These are phyloP conservation scores for Paramyrothecium roridum DNA, from an alignment of 2,329 filamentous ascomycete species.

Conservation along the genomic window DNA sequence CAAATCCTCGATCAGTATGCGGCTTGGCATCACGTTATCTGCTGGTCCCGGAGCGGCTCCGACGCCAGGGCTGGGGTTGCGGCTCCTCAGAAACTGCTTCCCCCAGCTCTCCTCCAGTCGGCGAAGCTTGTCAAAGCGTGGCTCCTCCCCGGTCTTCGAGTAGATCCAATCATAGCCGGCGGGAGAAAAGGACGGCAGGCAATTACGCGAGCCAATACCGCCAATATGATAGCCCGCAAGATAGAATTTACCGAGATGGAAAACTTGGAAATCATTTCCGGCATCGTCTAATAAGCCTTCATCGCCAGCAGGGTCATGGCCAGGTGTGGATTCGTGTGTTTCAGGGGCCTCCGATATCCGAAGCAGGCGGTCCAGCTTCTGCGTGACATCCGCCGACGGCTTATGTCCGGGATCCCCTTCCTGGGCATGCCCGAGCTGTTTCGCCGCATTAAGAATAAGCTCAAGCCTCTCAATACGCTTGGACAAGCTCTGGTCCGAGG, in stretches of 20 bases:
- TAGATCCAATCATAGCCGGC: slow-evolving; percentile 7
- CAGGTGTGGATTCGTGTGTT: background rate
- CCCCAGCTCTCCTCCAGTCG: background rate
- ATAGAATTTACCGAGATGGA: background rate
- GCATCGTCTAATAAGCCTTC: background rate
- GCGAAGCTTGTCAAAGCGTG: slow-evolving; percentile 1
- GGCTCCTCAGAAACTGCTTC: slow-evolving; percentile 1
- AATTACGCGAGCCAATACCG: slow-evolving; percentile 8
- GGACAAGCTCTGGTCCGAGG: background rate
- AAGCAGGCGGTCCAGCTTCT: background rate
- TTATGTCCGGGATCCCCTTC: background rate
- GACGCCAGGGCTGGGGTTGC: background rate
- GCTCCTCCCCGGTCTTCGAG: slow-evolving; percentile 4
- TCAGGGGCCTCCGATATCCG: background rate
- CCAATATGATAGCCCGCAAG: slow-evolving; percentile 3
- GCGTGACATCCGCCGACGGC: background rate
- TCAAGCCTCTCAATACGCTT: background rate
- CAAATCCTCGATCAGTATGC: slow-evolving; percentile 1
- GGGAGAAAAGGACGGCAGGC: slow-evolving; percentile 7
- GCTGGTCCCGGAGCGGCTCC: background rate
- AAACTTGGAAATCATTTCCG: background rate
- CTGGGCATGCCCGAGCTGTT: background rate
- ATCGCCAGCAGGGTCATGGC: background rate
- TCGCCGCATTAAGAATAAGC: background rate
- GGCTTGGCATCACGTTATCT: background rate